phyloP scores from a whole-genome alignment of 176 grass and related monocot species.

The Paspalum notatum region DNA sequence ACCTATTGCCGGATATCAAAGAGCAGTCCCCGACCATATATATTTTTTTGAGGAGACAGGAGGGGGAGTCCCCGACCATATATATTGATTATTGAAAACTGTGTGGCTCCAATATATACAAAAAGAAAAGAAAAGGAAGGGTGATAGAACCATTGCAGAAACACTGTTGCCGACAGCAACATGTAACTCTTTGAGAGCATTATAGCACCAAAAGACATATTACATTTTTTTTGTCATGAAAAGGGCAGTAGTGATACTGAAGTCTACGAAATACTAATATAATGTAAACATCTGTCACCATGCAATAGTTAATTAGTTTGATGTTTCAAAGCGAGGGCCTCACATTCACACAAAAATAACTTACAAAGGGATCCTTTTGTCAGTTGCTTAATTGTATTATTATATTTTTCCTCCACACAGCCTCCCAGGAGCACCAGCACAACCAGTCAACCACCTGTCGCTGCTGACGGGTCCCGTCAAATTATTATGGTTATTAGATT shows the following conservation, averaged over 20 bases:
- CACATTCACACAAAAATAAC: constrained; percentile 13
- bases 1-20: neutral
- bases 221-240: neutral
- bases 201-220: neutral
- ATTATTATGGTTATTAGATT: constrained; percentile 48
- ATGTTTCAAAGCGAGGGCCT: neutral
- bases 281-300: neutral
- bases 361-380: neutral
- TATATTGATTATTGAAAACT: neutral
- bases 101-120: constrained; percentile 1
- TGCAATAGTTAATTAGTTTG: neutral
- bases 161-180: neutral
- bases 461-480: constrained; percentile 35
- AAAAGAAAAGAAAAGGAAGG: constrained; percentile 25
- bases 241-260: neutral
- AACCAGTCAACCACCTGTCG: constrained; percentile 46
- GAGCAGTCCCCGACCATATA: neutral
- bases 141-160: neutral
- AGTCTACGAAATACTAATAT: neutral
- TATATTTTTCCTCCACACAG: neutral
- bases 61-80: too few species aligned
- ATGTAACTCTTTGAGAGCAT: neutral
- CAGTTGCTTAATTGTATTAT: neutral
- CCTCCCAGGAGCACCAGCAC: neutral
- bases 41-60: too few species aligned